These are phyloP conservation scores for Nigrospora oryzae DNA, from an alignment of 2,329 filamentous ascomycete genomes.

Conservation along the genomic window DNA sequence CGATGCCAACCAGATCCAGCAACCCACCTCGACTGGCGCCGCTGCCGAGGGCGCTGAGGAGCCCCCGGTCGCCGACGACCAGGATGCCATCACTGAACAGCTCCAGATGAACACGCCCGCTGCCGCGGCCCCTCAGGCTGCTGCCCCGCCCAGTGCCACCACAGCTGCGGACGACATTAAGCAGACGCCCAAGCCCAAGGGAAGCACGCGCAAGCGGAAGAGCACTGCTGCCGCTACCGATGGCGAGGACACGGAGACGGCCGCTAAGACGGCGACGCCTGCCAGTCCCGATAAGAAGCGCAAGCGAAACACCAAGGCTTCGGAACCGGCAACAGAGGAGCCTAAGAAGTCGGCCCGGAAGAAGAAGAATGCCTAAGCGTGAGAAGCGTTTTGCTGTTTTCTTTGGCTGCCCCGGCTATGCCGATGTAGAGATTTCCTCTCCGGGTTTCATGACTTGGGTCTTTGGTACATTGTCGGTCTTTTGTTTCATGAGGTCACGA, in stretches of 20 bases:
- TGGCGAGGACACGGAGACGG: constrained; percentile 31
- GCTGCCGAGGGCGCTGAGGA: constrained; percentile 17
- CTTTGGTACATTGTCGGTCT: not conserved
- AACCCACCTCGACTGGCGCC: constrained; percentile 34
- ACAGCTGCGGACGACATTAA: constrained; percentile 30
- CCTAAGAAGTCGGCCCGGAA: constrained; percentile 52
- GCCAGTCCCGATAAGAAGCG: constrained; percentile 57
- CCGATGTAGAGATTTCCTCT: constrained; percentile 3
- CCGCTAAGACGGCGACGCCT: constrained; percentile 28
- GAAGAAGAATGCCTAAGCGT: constrained; percentile 39
- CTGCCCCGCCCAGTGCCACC: not conserved
- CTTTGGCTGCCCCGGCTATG: constrained; percentile 1
- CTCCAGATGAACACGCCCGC: constrained; percentile 32
- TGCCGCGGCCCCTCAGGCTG: constrained; percentile 14
- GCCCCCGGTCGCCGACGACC: constrained; percentile 35
- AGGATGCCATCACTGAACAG: constrained; percentile 52
- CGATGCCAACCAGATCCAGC: constrained; percentile 46
- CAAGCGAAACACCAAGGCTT: constrained; percentile 48
- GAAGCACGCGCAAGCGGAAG: constrained; percentile 46
- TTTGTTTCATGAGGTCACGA: constrained; percentile 2
- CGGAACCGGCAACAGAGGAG: constrained; percentile 44
- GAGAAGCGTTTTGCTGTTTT: constrained; percentile 1
- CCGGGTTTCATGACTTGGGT: not conserved
- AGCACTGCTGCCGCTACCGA: constrained; percentile 34
- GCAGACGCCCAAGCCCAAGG: constrained; percentile 50